These are phyloP conservation scores for Kuraishia cidri DNA, from an alignment of 805 yeast species.

Conservation along the genomic window DNA sequence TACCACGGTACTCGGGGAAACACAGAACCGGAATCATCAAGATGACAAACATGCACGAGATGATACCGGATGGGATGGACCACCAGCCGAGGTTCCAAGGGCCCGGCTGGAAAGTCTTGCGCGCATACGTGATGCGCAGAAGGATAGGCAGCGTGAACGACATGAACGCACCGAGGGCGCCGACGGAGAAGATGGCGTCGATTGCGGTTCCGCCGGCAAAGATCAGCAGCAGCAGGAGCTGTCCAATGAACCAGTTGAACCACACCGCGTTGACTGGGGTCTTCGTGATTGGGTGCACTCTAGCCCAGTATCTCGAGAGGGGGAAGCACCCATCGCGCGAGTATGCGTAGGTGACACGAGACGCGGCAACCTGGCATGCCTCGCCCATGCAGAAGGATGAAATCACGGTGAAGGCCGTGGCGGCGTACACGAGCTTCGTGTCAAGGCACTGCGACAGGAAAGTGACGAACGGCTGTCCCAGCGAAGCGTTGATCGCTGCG, in stretches of 20 bases:
- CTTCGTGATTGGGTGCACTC: slow-evolving; percentile 39
- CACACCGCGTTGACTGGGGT: slow-evolving; percentile 64
- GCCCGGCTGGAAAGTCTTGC: slow-evolving; percentile 46
- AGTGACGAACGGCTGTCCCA: slow-evolving; percentile 55
- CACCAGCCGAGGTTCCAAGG: slow-evolving; percentile 58
- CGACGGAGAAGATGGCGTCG: slow-evolving; percentile 65
- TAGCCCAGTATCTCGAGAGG: slow-evolving; percentile 35
- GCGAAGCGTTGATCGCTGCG: slow-evolving; percentile 34
- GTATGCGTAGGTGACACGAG: slow-evolving; percentile 59
- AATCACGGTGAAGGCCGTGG: slow-evolving; percentile 33
- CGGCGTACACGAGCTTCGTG: slow-evolving; percentile 27
- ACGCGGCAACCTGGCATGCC: slow-evolving; percentile 56
- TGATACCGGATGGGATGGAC: slow-evolving; percentile 36
- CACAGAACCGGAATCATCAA: slow-evolving; percentile 54
- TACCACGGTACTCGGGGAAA: slow-evolving; percentile 41
- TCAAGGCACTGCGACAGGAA: slow-evolving; percentile 40
- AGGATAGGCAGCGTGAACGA: slow-evolving; percentile 60
- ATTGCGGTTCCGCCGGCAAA: slow-evolving; percentile 61
- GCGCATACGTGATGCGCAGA: slow-evolving; percentile 46
- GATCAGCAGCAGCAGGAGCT: slow-evolving; percentile 43
- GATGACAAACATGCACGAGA: slow-evolving; percentile 39
- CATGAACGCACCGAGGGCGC: slow-evolving; percentile 60
- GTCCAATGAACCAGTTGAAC: slow-evolving; percentile 46
- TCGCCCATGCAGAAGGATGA: slow-evolving; percentile 41
- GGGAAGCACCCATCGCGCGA: slow-evolving; percentile 66